These are phyloP conservation scores for Pseudogymnoascus sp. DNA, from an alignment of 2,329 filamentous ascomycete species.

Conservation along the genomic window DNA sequence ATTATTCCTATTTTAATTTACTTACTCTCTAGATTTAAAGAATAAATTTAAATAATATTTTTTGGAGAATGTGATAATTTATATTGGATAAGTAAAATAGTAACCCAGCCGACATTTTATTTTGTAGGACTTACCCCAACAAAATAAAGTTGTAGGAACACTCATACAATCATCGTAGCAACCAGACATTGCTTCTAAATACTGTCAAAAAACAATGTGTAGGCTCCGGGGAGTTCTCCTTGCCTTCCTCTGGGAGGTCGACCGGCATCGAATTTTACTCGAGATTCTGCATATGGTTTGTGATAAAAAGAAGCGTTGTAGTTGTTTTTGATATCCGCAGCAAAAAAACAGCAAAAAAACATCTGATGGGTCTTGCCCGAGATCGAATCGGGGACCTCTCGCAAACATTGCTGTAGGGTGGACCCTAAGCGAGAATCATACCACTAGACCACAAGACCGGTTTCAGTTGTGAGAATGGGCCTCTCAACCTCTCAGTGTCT, in stretches of 20 bases:
- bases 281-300: background rate
- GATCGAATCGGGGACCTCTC: slow-evolving; percentile 8
- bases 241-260: background rate
- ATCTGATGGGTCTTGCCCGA: slow-evolving; percentile 2
- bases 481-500: too few species aligned
- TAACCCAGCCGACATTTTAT: background rate
- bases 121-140: background rate
- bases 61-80: background rate
- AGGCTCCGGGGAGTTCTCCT: background rate
- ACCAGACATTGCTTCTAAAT: background rate
- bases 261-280: background rate
- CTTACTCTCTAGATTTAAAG: background rate
- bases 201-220: background rate
- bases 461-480: background rate
- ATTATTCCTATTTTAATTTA: background rate
- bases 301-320: background rate
- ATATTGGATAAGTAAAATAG: too few species aligned
- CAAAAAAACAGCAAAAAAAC: background rate
- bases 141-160: background rate
- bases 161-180: background rate
- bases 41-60: background rate
- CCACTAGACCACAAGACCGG: slow-evolving; percentile 7
- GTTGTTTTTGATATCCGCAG: too few species aligned
- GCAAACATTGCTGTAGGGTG: slow-evolving; percentile 6
- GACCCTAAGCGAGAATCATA: slow-evolving; percentile 7